phyloP scores from a whole-genome alignment of 768 basidiomycete species.

The Leccinellum rugosiceps region DNA sequence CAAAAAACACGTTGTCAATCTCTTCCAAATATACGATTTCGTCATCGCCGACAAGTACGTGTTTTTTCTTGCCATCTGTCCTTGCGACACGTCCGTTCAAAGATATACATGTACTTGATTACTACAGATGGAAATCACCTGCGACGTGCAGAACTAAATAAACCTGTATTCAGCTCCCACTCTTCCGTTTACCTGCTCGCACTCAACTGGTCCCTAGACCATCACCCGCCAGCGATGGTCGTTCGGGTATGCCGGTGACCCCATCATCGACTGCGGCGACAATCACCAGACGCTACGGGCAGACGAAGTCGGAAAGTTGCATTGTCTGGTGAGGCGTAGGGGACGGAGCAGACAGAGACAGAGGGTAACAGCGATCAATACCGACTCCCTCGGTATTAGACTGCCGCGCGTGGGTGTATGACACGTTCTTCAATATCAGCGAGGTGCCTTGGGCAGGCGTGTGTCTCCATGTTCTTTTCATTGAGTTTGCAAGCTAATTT shows the following conservation, averaged over 20 bases:
- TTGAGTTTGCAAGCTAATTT: too few relatives aligned
- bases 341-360: too few relatives aligned
- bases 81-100: background rate
- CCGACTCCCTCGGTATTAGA: too few relatives aligned
- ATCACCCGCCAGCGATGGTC: slow-evolving; percentile 52
- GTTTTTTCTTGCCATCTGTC: background rate
- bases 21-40: slow-evolving; percentile 63
- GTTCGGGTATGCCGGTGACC: slow-evolving; percentile 76
- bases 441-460: too few relatives aligned
- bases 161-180: slow-evolving; percentile 40
- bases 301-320: slow-evolving; percentile 40
- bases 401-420: too few relatives aligned
- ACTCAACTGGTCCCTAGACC: slow-evolving; percentile 68
- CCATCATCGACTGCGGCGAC: slow-evolving; percentile 70
- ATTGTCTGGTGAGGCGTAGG: too few relatives aligned
- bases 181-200: slow-evolving; percentile 75
- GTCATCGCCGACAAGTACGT: slow-evolving; percentile 91
- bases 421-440: too few relatives aligned
- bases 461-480: too few relatives aligned
- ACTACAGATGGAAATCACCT: slow-evolving; percentile 93
- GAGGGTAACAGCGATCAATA: too few relatives aligned
- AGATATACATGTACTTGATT: slow-evolving; percentile 5
- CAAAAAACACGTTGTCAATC: slow-evolving; percentile 63
- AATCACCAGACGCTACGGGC: slow-evolving; percentile 83
- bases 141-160: slow-evolving; percentile 59